These are phyloP conservation scores for Solanum ahanhuiri DNA, from an alignment of 257 asterid species.

Conservation along the genomic window DNA sequence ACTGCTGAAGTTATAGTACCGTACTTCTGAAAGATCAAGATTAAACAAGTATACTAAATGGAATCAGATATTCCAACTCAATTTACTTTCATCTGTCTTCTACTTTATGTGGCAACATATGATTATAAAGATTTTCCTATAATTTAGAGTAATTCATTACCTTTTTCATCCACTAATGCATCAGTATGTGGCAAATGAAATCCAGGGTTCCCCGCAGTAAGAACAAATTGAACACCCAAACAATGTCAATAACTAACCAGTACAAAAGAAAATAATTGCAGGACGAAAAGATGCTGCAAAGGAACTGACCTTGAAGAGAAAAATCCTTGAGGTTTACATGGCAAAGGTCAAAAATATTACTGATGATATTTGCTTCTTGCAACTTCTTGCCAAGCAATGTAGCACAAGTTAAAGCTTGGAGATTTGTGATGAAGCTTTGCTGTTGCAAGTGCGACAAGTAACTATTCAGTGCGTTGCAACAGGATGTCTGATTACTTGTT, in stretches of 20 bases:
- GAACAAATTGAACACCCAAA: background rate
- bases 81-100: background rate
- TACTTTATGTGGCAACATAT: background rate
- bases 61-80: background rate
- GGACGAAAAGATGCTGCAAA: background rate
- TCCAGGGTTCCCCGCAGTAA: background rate
- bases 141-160: slow-evolving; percentile 2
- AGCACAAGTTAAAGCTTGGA: slow-evolving; percentile 26
- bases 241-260: background rate
- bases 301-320: slow-evolving; percentile 19
- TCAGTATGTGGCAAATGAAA: background rate
- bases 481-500: slow-evolving; percentile 4
- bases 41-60: background rate
- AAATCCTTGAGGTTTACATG: slow-evolving; percentile 20
- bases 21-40: background rate
- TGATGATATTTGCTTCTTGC: slow-evolving; percentile 6
- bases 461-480: slow-evolving; percentile 14
- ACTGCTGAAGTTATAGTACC: background rate
- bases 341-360: slow-evolving; percentile 13
- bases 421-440: slow-evolving; percentile 15
- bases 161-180: slow-evolving; percentile 17
- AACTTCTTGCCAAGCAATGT: slow-evolving; percentile 12
- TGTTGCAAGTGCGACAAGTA: slow-evolving; percentile 17
- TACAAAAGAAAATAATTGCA: background rate
- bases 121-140: background rate